Percentiles rank a stretch among this genome's conserved stretches.
Evolutionary conservation across 2,329 filamentous ascomycete species (phyloP).

Genomic region (Diaporthe eres): DNA sequence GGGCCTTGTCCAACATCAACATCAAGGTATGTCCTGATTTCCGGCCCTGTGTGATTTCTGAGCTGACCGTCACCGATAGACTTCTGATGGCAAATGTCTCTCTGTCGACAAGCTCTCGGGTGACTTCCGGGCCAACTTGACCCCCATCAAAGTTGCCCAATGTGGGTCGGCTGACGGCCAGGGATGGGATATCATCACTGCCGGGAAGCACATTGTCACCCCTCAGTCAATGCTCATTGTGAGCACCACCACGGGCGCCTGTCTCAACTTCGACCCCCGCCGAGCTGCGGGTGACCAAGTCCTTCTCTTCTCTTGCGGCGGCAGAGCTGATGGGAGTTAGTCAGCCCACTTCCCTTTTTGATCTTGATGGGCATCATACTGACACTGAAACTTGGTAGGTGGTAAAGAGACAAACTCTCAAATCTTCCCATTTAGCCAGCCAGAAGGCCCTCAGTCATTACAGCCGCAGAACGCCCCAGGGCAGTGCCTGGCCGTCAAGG

Average conservation of each 20-base stretch:
- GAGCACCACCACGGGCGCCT: slow-evolving; percentile 70
- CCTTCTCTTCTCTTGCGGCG: slow-evolving; percentile 71
- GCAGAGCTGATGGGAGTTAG: slow-evolving; percentile 66
- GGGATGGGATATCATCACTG: slow-evolving; percentile 60
- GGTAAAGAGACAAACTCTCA: slow-evolving; percentile 66
- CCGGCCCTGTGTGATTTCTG: background rate
- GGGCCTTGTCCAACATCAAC: slow-evolving; percentile 55
- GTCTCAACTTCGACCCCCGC: slow-evolving; percentile 70
- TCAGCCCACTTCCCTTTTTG: slow-evolving; percentile 26
- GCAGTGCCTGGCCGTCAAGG: slow-evolving; percentile 63
- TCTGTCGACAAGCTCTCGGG: slow-evolving; percentile 59
- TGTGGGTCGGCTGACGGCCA: slow-evolving; percentile 58
- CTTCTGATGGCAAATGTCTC: slow-evolving; percentile 57
- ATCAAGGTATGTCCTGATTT: slow-evolving; percentile 51
- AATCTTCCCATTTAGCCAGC: slow-evolving; percentile 59
- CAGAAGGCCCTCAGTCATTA: slow-evolving; percentile 58
- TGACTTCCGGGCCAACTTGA: slow-evolving; percentile 61
- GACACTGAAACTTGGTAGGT: slow-evolving; percentile 46
- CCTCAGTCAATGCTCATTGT: slow-evolving; percentile 65
- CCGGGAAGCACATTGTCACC: slow-evolving; percentile 46
- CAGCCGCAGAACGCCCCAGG: slow-evolving; percentile 60
- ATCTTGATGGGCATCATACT: background rate
- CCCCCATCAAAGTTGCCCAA: slow-evolving; percentile 57
- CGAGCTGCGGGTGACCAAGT: slow-evolving; percentile 66
- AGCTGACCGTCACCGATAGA: slow-evolving; percentile 45